These are phyloP conservation scores for Zasmidium angulare DNA, from an alignment of 2,329 filamentous ascomycete genomes.

Conservation along the genomic window DNA sequence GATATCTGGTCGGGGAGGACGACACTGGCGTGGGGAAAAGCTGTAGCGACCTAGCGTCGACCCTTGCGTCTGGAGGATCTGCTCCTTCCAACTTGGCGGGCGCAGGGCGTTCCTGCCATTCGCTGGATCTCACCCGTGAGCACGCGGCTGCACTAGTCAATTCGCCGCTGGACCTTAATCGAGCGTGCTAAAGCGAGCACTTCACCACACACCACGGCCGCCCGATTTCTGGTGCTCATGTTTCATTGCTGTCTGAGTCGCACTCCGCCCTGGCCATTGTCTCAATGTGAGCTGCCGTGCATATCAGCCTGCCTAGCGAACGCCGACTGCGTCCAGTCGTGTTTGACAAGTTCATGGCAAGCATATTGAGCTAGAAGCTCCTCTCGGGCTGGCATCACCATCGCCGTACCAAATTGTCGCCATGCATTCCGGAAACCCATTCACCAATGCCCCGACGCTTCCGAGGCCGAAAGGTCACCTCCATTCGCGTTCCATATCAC, in stretches of 20 bases:
- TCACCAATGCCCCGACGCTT: conserved; percentile 31
- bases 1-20: not conserved
- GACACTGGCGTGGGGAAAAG: too few relatives aligned
- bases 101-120: not conserved
- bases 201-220: not conserved
- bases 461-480: conserved; percentile 19
- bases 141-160: not conserved
- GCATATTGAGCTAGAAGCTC: not conserved
- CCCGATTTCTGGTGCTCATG: not conserved
- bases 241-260: not conserved
- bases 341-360: not conserved
- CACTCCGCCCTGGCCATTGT: not conserved
- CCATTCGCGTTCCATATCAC: conserved; percentile 30
- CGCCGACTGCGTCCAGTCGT: not conserved
- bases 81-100: not conserved
- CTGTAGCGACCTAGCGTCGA: not conserved
- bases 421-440: conserved; percentile 29
- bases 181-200: not conserved
- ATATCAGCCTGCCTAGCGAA: not conserved
- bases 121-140: not conserved
- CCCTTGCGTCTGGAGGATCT: not conserved
- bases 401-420: not conserved
- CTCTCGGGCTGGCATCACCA: not conserved
- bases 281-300: not conserved
- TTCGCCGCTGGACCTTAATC: not conserved